Evolutionary conservation across 257 asterid species (phyloP), one percentile per base, ranked within the genome.

Genomic region (Cruciata laevipes): DNA sequence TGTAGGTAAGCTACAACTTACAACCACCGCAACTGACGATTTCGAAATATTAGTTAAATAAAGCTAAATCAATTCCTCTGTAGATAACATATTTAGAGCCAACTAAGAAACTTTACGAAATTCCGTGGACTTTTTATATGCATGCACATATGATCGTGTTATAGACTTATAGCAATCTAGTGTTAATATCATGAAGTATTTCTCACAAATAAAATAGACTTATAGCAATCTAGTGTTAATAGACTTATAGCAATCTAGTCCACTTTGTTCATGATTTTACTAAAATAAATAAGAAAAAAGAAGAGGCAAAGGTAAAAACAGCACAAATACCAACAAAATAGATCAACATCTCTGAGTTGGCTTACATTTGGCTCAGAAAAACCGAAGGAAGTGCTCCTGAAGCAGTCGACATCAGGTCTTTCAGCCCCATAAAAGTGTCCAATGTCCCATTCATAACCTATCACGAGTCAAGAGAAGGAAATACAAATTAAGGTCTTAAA

Each of bases 381-480:
- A 68, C 97, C 97, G 69, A 88, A 85, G 9, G 96, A 88, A 71
- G 99, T 93, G 82, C 88, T 85, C 66, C 95, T 78, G 56, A 93
- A 93, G 79, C 95, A 93, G 66, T 88, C 99, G 69, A 90, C 95
- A 77, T 90, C 83, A 31, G 99, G 99, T 51, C 99, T 88, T 61
- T 79, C 87, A 60, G 97, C 96, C 63, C 95, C 96, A 65, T 79
- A 76, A 78, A 93, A 93, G 81, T 93, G 99, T 33, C 99, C 99
- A 62, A 93, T 81, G 65, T 93, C 99, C 99, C 99, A 93, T 81
- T 93, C 99, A 77, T 93, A 93, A 79, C 99, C 99, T 89, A 23
- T 71, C 40, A 70, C 33, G 53, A 53, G 71, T 59, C 38, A 56
- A 55, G 65, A 69, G 70, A 66, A 61, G 6, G 47, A 44, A 44